A percentile compares a stretch with the other conserved stretches of the same genome.
Conservation (phyloP, 306 rosid genomes). For the Betula pendula region DNA sequence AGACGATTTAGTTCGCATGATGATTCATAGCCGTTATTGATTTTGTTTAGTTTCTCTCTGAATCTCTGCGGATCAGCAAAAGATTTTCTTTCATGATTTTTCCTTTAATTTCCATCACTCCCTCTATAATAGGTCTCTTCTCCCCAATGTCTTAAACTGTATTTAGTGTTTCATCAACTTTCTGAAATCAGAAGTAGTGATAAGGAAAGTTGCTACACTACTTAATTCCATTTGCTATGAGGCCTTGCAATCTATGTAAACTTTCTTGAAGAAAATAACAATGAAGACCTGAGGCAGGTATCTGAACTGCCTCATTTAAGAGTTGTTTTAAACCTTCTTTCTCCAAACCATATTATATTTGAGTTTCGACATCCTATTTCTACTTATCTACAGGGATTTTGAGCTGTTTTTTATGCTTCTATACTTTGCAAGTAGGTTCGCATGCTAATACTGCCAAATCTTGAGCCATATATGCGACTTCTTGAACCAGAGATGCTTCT, state of each 20-base stretch:
- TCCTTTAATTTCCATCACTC: neutral
- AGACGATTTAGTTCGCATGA: neutral
- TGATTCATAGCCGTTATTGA: neutral
- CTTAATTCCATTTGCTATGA: neutral
- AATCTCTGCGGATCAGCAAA: neutral
- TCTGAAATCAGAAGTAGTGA: neutral
- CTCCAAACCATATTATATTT: constrained; percentile 18
- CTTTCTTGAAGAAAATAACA: neutral
- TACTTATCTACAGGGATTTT: constrained; percentile 12
- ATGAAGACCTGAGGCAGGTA: neutral
- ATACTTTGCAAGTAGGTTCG: constrained; percentile 52
- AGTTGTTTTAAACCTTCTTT: neutral
- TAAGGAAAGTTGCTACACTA: neutral
- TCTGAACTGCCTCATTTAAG: neutral
- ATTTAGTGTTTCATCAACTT: neutral
- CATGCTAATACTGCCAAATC: constrained; percentile 76
- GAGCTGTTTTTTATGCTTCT: constrained; percentile 21
- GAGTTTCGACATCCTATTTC: constrained; percentile 17
- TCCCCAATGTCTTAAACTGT: neutral
- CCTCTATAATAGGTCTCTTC: neutral
- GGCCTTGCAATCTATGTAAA: neutral
- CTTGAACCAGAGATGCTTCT: constrained; percentile 84
- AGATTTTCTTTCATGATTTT: neutral
- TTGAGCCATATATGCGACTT: constrained; percentile 67
- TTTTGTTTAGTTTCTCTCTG: neutral